Conservation (phyloP, 1,284 basidiomycete genomes). For the Paramarasmius palmivorus region DNA sequence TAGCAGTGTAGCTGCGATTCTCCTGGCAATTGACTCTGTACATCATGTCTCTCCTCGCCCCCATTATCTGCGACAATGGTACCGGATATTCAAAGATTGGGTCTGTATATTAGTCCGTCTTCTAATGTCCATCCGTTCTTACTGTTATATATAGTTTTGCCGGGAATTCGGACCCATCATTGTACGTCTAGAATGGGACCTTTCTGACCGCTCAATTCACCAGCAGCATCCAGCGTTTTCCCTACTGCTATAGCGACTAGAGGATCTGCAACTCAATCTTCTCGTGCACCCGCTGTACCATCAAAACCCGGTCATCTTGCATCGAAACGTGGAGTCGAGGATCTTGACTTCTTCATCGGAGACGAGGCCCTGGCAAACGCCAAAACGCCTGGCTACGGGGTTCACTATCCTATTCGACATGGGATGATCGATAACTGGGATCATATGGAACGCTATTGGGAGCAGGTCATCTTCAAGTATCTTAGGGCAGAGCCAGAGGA, state of each 20-base stretch:
- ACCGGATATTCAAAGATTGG: conserved; percentile 98
- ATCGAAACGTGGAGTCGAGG: conserved; percentile 96
- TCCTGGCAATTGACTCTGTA: background rate
- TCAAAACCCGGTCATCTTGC: conserved; percentile 92
- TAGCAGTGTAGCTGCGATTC: background rate
- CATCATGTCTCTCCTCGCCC: conserved; percentile 79
- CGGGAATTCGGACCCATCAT: conserved; percentile 98
- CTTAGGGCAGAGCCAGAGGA: conserved; percentile 98
- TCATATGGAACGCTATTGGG: conserved; percentile 99
- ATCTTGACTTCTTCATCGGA: conserved; percentile 99
- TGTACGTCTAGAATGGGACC: conserved; percentile 51
- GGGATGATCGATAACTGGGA: conserved; percentile 99
- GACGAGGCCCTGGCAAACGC: conserved; percentile 96
- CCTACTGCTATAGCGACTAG: conserved; percentile 95
- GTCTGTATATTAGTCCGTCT: conserved; percentile 44
- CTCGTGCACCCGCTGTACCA: conserved; percentile 75
- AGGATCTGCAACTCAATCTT: conserved; percentile 60
- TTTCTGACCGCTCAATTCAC: background rate
- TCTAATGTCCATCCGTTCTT: background rate
- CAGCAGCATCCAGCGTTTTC: conserved; percentile 64
- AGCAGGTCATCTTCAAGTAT: conserved; percentile 99
- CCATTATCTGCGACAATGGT: conserved; percentile 97
- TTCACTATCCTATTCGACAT: conserved; percentile 97
- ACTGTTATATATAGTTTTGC: conserved; percentile 72
- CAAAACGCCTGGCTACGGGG: conserved; percentile 87